Conservation (phyloP, 2,329 filamentous ascomycete species). For the Leptosphaerulina australis region DNA sequence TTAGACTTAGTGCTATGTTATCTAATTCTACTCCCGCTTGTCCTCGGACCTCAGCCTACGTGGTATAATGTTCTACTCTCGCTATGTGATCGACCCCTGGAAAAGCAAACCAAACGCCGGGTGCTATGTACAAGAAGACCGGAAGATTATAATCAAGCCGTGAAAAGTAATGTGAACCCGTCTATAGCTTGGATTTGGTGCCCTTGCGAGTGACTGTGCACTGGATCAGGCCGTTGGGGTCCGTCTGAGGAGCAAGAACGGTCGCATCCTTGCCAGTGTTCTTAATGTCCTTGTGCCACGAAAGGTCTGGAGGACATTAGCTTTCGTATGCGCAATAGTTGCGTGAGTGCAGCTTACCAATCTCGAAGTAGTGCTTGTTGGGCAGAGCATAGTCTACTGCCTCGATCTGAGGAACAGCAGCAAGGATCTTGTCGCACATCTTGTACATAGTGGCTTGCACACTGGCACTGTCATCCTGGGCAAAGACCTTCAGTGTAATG, state of each 20-base stretch:
- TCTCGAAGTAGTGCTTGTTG: slow-evolving; percentile 99
- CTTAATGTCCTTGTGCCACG: slow-evolving; percentile 94
- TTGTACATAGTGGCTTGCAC: slow-evolving; percentile 99
- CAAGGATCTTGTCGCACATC: slow-evolving; percentile 89
- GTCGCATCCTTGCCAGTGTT: slow-evolving; percentile 96
- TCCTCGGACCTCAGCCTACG: slow-evolving; percentile 18
- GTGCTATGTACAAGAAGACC: slow-evolving; percentile 26
- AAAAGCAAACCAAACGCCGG: slow-evolving; percentile 17
- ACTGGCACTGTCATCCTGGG: slow-evolving; percentile 85
- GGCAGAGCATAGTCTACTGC: slow-evolving; percentile 83
- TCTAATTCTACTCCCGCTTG: slow-evolving; percentile 25
- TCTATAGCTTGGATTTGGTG: slow-evolving; percentile 53
- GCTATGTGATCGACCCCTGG: slow-evolving; percentile 20
- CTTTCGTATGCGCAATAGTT: slow-evolving; percentile 11
- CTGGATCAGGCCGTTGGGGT: slow-evolving; percentile 94
- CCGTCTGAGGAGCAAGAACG: slow-evolving; percentile 90
- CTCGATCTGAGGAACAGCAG: slow-evolving; percentile 71
- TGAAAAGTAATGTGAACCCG: neutral
- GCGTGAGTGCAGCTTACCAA: slow-evolving; percentile 64
- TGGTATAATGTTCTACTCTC: slow-evolving; percentile 42
- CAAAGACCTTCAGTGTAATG: slow-evolving; percentile 91
- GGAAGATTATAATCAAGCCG: slow-evolving; percentile 13
- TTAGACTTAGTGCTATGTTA: neutral
- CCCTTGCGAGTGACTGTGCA: slow-evolving; percentile 76
- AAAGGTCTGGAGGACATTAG: slow-evolving; percentile 68